These are phyloP conservation scores for Persicaria tinctoria DNA, from an alignment of 148 eudicot genomes.

Conservation along the genomic window DNA sequence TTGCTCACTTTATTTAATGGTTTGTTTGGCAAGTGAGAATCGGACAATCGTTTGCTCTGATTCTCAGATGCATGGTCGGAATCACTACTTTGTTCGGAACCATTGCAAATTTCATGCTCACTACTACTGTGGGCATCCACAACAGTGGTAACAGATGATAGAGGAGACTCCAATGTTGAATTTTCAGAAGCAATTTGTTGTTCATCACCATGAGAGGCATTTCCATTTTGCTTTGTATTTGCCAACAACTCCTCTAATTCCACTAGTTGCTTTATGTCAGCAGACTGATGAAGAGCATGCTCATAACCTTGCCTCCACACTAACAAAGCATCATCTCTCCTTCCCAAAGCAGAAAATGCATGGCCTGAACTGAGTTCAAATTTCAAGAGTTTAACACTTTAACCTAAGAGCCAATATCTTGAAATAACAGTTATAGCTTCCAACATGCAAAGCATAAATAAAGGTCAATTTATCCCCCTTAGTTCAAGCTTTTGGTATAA, in stretches of 20 bases:
- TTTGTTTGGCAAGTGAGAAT: conserved; percentile 24
- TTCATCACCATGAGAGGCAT: conserved; percentile 24
- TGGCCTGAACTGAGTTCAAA: conserved; percentile 40
- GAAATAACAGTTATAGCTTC: background rate
- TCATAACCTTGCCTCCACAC: conserved; percentile 93
- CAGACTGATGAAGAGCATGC: conserved; percentile 58
- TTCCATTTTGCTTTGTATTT: conserved; percentile 33
- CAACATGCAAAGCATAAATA: background rate
- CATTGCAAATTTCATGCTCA: conserved; percentile 35
- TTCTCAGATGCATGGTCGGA: conserved; percentile 31
- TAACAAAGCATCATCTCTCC: conserved; percentile 66
- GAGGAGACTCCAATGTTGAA: conserved; percentile 28
- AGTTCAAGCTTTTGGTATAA: background rate
- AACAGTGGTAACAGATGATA: conserved; percentile 26
- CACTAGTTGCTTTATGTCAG: conserved; percentile 78
- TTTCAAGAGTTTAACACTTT: background rate
- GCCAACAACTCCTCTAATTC: conserved; percentile 81
- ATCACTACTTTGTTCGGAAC: conserved; percentile 31
- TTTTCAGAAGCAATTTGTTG: conserved; percentile 3
- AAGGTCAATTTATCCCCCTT: background rate
- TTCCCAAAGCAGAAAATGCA: conserved; percentile 78
- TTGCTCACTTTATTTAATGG: conserved; percentile 33
- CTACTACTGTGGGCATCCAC: conserved; percentile 29
- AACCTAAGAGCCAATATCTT: conserved; percentile 3
- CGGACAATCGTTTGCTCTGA: conserved; percentile 20